Conservation (phyloP, 176 grass and related monocot species). For the Typha latifolia region DNA sequence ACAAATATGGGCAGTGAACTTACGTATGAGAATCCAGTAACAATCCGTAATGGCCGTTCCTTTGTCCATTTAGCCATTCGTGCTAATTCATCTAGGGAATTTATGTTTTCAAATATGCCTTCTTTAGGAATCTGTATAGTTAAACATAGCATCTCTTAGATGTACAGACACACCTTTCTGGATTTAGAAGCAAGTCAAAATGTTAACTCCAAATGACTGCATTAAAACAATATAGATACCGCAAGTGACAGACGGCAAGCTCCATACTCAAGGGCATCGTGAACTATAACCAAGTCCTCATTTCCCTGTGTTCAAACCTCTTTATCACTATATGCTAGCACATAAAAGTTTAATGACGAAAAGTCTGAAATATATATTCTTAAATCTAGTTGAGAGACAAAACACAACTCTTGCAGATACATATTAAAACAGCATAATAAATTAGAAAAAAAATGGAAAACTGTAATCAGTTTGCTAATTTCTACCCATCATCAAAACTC, state of each 20-base stretch:
- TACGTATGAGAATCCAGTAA: conserved; percentile 94
- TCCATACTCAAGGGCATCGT: conserved; percentile 83
- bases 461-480: no score
- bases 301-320: conserved; percentile 37
- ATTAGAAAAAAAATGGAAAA: neutral
- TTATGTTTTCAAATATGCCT: conserved; percentile 82
- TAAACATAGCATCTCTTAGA: no score
- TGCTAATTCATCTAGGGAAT: conserved; percentile 60
- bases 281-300: conserved; percentile 79
- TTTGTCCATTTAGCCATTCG: conserved; percentile 81
- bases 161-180: no score
- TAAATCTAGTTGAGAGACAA: no score
- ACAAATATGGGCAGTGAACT: conserved; percentile 19
- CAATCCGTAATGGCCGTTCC: conserved; percentile 67
- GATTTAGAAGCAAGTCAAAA: no score
- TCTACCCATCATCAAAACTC: no score
- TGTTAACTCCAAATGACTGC: no score
- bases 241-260: conserved; percentile 73
- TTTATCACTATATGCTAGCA: conserved; percentile 12
- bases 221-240: conserved; percentile 34
- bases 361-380: neutral
- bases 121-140: conserved; percentile 18
- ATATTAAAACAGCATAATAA: neutral
- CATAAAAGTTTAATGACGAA: conserved; percentile 4
- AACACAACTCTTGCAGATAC: no score